These are phyloP conservation scores for Mortierella sp. DNA, from an alignment of 371 early-diverging fungal genomes.

Conservation along the genomic window DNA sequence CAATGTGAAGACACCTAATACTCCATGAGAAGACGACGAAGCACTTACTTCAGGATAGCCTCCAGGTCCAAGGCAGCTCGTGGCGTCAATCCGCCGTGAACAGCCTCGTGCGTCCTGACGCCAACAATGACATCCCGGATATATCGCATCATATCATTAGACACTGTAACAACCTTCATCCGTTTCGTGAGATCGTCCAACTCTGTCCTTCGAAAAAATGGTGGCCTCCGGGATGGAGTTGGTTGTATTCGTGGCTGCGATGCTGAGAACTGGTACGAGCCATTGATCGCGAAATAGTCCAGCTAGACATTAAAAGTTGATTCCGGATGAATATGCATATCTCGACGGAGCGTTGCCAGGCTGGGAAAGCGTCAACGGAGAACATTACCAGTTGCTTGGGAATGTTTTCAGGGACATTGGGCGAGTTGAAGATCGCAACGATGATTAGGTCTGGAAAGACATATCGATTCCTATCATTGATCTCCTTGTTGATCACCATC, in stretches of 20 bases:
- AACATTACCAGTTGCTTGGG: conserved; percentile 63
- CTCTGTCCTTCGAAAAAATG: conserved; percentile 53
- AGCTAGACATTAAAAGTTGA: conserved; percentile 41
- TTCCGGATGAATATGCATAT: no score
- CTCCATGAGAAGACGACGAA: not conserved
- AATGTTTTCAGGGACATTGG: conserved; percentile 60
- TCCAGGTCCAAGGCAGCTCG: conserved; percentile 68
- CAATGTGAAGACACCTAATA: no score
- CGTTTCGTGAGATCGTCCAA: conserved; percentile 60
- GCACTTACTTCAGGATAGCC: conserved; percentile 62
- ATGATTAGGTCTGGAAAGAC: conserved; percentile 38
- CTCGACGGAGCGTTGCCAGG: no score
- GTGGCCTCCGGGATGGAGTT: conserved; percentile 27
- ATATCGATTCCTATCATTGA: conserved; percentile 53
- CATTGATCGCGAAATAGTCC: conserved; percentile 65
- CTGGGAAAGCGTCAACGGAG: no score
- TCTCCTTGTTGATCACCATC: conserved; percentile 62
- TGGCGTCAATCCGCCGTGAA: conserved; percentile 70
- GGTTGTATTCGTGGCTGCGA: conserved; percentile 29
- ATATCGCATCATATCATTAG: conserved; percentile 68
- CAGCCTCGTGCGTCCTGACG: conserved; percentile 66
- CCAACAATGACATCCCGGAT: conserved; percentile 73
- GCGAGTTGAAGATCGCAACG: conserved; percentile 46
- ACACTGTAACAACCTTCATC: conserved; percentile 62
- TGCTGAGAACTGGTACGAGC: conserved; percentile 43